These are phyloP conservation scores for Craterostigma plantagineum DNA, from an alignment of 257 asterid species.

Conservation along the genomic window DNA sequence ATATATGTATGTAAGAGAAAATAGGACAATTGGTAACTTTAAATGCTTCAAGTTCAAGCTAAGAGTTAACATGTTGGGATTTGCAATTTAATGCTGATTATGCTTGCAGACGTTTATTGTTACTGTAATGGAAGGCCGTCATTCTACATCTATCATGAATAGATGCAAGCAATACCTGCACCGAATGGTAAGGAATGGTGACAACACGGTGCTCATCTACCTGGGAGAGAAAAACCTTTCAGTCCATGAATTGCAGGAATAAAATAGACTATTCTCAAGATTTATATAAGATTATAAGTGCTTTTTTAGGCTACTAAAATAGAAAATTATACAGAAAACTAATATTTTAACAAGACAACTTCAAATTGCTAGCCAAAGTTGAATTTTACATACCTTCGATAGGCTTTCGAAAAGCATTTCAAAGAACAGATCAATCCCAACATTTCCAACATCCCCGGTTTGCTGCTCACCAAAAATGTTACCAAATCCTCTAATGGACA, in stretches of 20 bases:
- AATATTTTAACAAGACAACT: neutral
- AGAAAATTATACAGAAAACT: neutral
- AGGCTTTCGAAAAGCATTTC: constrained; percentile 98
- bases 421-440: constrained; percentile 96
- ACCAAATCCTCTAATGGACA: constrained; percentile 98
- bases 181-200: constrained; percentile 71
- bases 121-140: neutral
- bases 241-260: constrained; percentile 8
- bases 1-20: too few relatives aligned
- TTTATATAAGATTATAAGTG: too few relatives aligned
- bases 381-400: constrained; percentile 54
- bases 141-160: neutral
- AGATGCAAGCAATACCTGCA: constrained; percentile 45
- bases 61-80: neutral
- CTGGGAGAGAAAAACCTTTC: constrained; percentile 25
- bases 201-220: constrained; percentile 79
- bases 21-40: too few relatives aligned
- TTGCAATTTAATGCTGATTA: neutral
- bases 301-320: too few relatives aligned
- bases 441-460: constrained; percentile 98
- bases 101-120: neutral
- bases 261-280: constrained; percentile 1
- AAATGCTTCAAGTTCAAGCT: constrained; percentile 5
- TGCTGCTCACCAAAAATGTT: constrained; percentile 97
- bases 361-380: constrained; percentile 2